Percentiles rank a stretch among this genome's conserved stretches.
Conservation (phyloP, 1,284 basidiomycete genomes). For the Cryptococcus amylolentus region DNA sequence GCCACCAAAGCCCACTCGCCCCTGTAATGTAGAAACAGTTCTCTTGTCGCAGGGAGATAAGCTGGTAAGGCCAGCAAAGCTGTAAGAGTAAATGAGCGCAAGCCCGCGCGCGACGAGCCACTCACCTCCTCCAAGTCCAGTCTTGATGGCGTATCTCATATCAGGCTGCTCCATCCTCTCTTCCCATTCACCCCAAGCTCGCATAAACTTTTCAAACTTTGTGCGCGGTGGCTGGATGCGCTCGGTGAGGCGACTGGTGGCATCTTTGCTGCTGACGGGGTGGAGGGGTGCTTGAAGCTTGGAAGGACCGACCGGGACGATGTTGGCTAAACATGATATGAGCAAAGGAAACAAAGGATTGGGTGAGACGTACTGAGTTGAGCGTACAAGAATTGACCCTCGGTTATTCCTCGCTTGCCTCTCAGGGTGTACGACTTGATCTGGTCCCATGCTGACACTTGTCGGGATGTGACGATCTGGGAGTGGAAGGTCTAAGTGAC, state of each 20-base stretch:
- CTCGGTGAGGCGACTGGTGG: constrained; percentile 77
- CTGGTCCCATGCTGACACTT: constrained; percentile 25
- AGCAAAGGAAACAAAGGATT: background rate
- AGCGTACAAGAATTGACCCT: constrained; percentile 28
- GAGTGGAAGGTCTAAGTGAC: background rate
- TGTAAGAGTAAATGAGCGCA: constrained; percentile 16
- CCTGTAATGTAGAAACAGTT: constrained; percentile 69
- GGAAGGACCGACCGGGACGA: constrained; percentile 59
- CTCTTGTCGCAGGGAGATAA: constrained; percentile 72
- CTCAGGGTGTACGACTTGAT: constrained; percentile 17
- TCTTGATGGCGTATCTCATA: constrained; percentile 82
- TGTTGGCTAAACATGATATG: constrained; percentile 53
- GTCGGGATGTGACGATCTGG: constrained; percentile 28
- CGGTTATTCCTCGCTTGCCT: constrained; percentile 4
- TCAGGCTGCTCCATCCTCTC: constrained; percentile 68
- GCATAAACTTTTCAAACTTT: constrained; percentile 60
- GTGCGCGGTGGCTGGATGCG: constrained; percentile 61
- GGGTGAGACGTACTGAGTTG: constrained; percentile 29
- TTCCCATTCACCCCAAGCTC: constrained; percentile 70
- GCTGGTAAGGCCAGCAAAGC: constrained; percentile 79
- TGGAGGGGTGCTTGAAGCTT: constrained; percentile 63
- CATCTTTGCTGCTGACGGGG: constrained; percentile 76
- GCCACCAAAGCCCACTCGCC: constrained; percentile 95
- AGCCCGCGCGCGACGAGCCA: background rate
- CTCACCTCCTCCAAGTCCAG: constrained; percentile 54